Evolutionary conservation across 768 basidiomycete species (phyloP).

Genomic region (Postia placenta): DNA sequence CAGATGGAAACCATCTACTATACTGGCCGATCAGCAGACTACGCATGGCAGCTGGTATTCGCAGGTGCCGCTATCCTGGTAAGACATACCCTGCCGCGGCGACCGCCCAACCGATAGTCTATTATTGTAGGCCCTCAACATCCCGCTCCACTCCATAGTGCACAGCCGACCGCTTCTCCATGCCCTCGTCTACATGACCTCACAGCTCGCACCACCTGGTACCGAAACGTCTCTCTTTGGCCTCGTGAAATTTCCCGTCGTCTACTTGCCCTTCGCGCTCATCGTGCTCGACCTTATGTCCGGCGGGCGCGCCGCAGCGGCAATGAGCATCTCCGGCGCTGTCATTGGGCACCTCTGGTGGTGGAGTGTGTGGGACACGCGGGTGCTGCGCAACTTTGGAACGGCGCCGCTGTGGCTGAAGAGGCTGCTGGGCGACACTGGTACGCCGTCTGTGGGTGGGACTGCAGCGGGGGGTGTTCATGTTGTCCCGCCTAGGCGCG

Average conservation of each 20-base stretch:
- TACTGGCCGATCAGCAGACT: conserved; percentile 56
- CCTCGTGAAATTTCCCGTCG: conserved; percentile 64
- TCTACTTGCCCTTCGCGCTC: conserved; percentile 70
- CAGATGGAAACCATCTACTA: conserved; percentile 62
- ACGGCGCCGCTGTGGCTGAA: conserved; percentile 57
- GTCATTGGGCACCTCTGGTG: conserved; percentile 80
- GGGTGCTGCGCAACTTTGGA: conserved; percentile 37
- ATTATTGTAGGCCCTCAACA: conserved; percentile 49
- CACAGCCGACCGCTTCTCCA: conserved; percentile 64
- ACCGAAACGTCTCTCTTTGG: conserved; percentile 74
- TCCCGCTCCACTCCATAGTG: conserved; percentile 49
- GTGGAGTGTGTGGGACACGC: conserved; percentile 56
- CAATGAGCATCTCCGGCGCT: conserved; percentile 57
- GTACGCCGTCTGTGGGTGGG: conserved; percentile 28
- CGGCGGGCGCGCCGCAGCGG: conserved; percentile 51
- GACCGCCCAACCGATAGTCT: neutral
- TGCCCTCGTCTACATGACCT: conserved; percentile 63
- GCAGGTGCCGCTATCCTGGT: conserved; percentile 56
- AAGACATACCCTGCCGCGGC: conserved; percentile 22
- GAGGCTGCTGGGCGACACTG: conserved; percentile 42
- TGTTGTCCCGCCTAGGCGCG: conserved; percentile 39
- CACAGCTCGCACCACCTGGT: conserved; percentile 58
- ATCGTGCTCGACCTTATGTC: conserved; percentile 66
- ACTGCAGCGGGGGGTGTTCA: conserved; percentile 46
- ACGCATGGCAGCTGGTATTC: conserved; percentile 67